Evolutionary conservation across 345 rosid genomes (phyloP), one percentile per base, ranked within the genome.

Genomic region (Brassica rapa): DNA sequence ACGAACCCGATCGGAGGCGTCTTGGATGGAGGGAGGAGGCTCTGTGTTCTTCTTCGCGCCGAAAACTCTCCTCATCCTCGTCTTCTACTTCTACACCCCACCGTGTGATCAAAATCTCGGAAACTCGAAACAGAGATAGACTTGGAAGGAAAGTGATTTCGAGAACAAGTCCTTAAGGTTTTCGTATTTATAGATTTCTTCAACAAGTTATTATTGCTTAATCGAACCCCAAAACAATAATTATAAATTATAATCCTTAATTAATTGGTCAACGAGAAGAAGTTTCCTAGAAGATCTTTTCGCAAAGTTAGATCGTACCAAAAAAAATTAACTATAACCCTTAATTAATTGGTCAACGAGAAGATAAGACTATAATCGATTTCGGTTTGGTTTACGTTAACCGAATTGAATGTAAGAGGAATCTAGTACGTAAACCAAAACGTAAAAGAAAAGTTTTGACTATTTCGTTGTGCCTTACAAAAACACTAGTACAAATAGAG

Each of bases 41-140:
- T 89, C 97, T 73, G 93, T 94, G 55, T 92, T 90, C 68, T 94
- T 94, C 85, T 90, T 90, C 37, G 63, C 83, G 76, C 98, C 98
- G 75, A 94, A 94, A 12, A 94, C 91, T 83, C 91, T 92, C 85
- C 68, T 88, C 98, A 94, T 94, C 83, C 82, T 84, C 80, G 70
- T 53, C 59, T 35, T 39, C 46, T 39, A 32, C 35, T 43, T 43
- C 70, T 63, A 32, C 72, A n/a, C 55, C 55, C 56, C 56, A 14
- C 66, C 11, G 11, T 35, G 11, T 16, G 41, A 51, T 11, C 1
- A 73, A 55, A 72, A 79, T 72, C 69, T 43, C 68, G 12, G 66
- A 27, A 11, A 15, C 0, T 68, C 8, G 12, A 53, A 30, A 72
- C 30, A 19, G 25, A 16, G 21, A 51, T 56, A 55, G 65, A 16